A percentile compares a stretch with the other conserved stretches of the same genome.
Evolutionary conservation across 805 yeast genomes (phyloP).

Genomic region (Vanderwaltozyma tropicalis): DNA sequence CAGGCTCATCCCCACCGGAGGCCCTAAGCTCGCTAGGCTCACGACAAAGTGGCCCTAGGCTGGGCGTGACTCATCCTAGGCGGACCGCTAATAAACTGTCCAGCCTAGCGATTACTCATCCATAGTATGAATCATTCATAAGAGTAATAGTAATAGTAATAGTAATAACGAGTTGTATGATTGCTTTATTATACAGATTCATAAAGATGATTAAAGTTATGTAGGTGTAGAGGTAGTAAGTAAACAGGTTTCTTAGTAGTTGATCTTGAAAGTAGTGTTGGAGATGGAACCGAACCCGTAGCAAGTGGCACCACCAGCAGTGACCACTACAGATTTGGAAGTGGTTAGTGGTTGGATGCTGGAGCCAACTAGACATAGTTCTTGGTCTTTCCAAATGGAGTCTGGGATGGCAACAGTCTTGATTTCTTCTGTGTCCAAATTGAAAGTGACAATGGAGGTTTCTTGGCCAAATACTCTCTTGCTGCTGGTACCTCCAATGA

Average conservation of each 20-base stretch:
- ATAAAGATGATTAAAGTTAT: no score
- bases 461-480: conserved; percentile 24
- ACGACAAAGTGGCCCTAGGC: no score
- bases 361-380: conserved; percentile 45
- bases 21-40: no score
- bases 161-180: not conserved
- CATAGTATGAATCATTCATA: no score
- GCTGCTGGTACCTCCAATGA: conserved; percentile 52
- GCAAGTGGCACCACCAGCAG: conserved; percentile 76
- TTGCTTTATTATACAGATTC: no score
- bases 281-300: conserved; percentile 65
- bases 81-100: no score
- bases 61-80: no score
- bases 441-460: conserved; percentile 32
- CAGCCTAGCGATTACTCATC: no score
- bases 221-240: no score
- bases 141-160: not conserved
- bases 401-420: conserved; percentile 24
- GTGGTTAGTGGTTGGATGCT: no score
- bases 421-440: conserved; percentile 13
- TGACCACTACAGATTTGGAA: conserved; percentile 15
- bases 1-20: no score
- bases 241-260: not conserved
- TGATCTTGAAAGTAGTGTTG: conserved; percentile 19
- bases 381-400: conserved; percentile 29